Evolutionary conservation across 768 basidiomycete genomes (phyloP).

Genomic region (Mycena indigotica): DNA sequence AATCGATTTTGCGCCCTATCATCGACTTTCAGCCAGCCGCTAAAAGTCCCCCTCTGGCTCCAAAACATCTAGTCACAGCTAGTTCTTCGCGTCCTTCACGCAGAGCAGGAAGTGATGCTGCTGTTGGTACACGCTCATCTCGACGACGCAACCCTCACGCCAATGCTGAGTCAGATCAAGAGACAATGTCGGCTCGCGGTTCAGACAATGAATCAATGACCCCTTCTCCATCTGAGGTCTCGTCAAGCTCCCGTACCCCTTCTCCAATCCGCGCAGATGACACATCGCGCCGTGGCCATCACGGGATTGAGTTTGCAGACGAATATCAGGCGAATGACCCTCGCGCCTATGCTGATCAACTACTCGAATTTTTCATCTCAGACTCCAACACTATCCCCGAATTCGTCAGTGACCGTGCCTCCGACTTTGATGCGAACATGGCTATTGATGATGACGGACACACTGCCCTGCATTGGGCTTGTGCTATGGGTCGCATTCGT

Average conservation of each 20-base stretch:
- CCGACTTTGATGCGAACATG: constrained; percentile 93
- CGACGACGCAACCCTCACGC: constrained; percentile 52
- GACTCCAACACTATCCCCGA: constrained; percentile 91
- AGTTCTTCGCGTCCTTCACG: constrained; percentile 55
- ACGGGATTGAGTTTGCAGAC: constrained; percentile 50
- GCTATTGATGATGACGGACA: constrained; percentile 98
- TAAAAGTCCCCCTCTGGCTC: constrained; percentile 91
- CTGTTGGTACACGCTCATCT: constrained; percentile 61
- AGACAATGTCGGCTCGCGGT: constrained; percentile 61
- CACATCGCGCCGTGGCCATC: constrained; percentile 45
- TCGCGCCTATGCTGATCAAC: constrained; percentile 88
- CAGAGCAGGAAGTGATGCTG: constrained; percentile 44
- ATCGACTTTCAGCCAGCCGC: constrained; percentile 91
- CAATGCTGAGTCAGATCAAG: constrained; percentile 64
- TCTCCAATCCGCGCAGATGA: constrained; percentile 70
- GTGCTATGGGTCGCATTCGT: constrained; percentile 96
- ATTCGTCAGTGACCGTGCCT: constrained; percentile 82
- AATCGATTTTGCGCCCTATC: constrained; percentile 82
- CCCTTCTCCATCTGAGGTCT: constrained; percentile 82
- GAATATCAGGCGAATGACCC: constrained; percentile 52
- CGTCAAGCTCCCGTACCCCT: constrained; percentile 91
- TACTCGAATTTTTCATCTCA: constrained; percentile 98
- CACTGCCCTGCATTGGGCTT: constrained; percentile 97
- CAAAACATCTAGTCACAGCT: constrained; percentile 89
- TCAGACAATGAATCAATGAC: constrained; percentile 92